Percentiles rank a stretch among this genome's conserved stretches.
Evolutionary conservation across 129 eudicot species (phyloP).

Genomic region (Flaveria bidentis): DNA sequence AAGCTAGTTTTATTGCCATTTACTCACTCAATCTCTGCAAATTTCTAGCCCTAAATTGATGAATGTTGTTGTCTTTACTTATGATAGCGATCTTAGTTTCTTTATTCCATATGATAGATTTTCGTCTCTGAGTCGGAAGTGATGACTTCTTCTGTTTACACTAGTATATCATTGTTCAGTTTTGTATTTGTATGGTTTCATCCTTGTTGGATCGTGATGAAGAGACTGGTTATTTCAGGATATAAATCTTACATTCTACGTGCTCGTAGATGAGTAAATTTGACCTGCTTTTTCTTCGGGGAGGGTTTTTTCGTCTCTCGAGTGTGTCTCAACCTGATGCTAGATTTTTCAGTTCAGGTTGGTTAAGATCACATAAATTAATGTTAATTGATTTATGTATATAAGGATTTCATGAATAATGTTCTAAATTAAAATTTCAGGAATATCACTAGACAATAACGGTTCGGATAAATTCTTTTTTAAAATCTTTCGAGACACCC

Average conservation of each 20-base stretch:
- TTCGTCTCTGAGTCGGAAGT: too few relatives aligned
- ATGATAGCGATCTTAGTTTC: background rate
- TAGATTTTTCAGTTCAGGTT: too few relatives aligned
- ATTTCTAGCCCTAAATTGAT: slow-evolving; percentile 25
- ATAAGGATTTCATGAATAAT: too few relatives aligned
- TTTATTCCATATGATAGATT: background rate
- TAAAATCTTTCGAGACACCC: too few relatives aligned
- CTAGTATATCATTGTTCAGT: background rate
- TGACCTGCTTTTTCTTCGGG: too few relatives aligned
- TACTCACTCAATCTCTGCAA: background rate
- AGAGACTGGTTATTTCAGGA: background rate
- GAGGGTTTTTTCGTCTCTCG: too few relatives aligned
- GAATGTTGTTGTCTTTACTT: background rate
- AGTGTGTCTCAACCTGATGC: too few relatives aligned
- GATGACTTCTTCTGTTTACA: background rate
- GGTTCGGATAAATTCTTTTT: too few relatives aligned
- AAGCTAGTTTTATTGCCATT: background rate
- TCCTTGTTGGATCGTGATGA: slow-evolving; percentile 8
- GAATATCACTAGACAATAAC: too few relatives aligned
- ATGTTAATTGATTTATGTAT: too few relatives aligned
- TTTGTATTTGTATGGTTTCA: slow-evolving; percentile 1
- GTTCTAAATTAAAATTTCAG: too few relatives aligned
- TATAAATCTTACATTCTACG: background rate
- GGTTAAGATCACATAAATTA: too few relatives aligned
- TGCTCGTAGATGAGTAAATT: background rate